Base-by-base conservation (phyloP, 2,329 filamentous ascomycete species). In the Xylaria sp. region DNA sequence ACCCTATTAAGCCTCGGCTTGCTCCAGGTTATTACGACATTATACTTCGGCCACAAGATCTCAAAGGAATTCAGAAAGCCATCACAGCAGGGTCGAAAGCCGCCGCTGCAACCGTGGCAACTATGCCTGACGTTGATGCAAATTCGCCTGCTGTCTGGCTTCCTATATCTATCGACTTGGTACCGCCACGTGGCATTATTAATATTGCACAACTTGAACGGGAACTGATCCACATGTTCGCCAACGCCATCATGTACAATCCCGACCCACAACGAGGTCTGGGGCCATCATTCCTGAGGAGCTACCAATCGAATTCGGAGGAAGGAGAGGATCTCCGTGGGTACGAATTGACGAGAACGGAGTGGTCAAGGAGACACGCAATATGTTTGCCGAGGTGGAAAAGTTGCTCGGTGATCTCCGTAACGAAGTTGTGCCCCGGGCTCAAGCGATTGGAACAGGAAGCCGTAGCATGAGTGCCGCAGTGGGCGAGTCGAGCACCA, bases 241-340 rank as follows among this genome's bases (percentile, higher is more conserved):
- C 93, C 69, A 98, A 98, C 72, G 94, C 95, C 17, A 91, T 97
- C 77, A 98, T 99, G 95, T 99, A 97, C 81, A 98, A 98, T 71
- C 89, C 91, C 0, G 92, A 96, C 65, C 88, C 90, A 0, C 83
- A 91, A 68, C 86, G 89, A 25, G 90, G 90, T 0, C 87, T 90
- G 9, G 89, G 89, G 0, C 80, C 83, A 1, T 79, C 83, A 0
- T 91, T 93, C 67, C 75, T 85, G 70, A 78, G 79, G 59, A 70
- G 68, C 21, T 71, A 71, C 31, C 65, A 70, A 72, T 78, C 42
- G 72, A 78, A 43, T 72, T 74, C 70, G 3, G 72, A 74, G 21
- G 78, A 76, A 45, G 76, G 76, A 9, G 79, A 79, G 17, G 78
- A 77, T 25, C 73, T 69, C 3, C 79, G 86, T 38, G 83, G 86